Evolutionary conservation across 805 yeast species (phyloP).

Genomic region (Schwanniomyces vanrijiae): DNA sequence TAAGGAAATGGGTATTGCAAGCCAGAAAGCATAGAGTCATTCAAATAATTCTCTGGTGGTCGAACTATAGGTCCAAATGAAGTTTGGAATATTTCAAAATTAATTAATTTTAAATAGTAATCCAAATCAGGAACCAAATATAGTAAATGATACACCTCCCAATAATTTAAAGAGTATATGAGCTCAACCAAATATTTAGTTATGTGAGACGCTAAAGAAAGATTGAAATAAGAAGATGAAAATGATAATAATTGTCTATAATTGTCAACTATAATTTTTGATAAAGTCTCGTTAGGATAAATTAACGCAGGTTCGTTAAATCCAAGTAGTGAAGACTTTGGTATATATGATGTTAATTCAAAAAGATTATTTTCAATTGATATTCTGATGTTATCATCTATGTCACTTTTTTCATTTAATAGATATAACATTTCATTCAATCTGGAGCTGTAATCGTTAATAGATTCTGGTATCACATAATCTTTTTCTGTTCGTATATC

Average conservation of each 20-base stretch:
- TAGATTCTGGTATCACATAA: slow-evolving; percentile 12
- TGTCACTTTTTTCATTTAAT: slow-evolving; percentile 23
- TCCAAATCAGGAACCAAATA: slow-evolving; percentile 31
- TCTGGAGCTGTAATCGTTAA: slow-evolving; percentile 31
- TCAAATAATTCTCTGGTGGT: slow-evolving; percentile 40
- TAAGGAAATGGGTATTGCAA: slow-evolving; percentile 46
- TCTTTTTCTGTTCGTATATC: slow-evolving; percentile 5
- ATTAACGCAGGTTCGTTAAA: slow-evolving; percentile 6
- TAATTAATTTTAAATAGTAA: slow-evolving; percentile 31
- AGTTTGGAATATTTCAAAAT: slow-evolving; percentile 35
- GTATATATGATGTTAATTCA: slow-evolving; percentile 25
- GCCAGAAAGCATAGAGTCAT: slow-evolving; percentile 36
- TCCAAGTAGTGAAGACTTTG: slow-evolving; percentile 13
- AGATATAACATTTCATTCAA: slow-evolving; percentile 29
- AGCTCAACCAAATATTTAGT: slow-evolving; percentile 40
- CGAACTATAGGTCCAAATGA: slow-evolving; percentile 37
- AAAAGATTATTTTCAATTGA: slow-evolving; percentile 26
- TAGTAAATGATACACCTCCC: slow-evolving; percentile 45
- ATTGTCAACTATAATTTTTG: slow-evolving; percentile 40
- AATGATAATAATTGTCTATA: slow-evolving; percentile 28
- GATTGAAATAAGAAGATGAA: slow-evolving; percentile 34
- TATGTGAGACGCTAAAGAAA: slow-evolving; percentile 37
- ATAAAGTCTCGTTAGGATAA: slow-evolving; percentile 37
- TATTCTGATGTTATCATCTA: slow-evolving; percentile 29
- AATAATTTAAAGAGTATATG: slow-evolving; percentile 38